These are phyloP conservation scores for Cladosporium sp. DNA, from an alignment of 2,329 filamentous ascomycete genomes.

Conservation along the genomic window DNA sequence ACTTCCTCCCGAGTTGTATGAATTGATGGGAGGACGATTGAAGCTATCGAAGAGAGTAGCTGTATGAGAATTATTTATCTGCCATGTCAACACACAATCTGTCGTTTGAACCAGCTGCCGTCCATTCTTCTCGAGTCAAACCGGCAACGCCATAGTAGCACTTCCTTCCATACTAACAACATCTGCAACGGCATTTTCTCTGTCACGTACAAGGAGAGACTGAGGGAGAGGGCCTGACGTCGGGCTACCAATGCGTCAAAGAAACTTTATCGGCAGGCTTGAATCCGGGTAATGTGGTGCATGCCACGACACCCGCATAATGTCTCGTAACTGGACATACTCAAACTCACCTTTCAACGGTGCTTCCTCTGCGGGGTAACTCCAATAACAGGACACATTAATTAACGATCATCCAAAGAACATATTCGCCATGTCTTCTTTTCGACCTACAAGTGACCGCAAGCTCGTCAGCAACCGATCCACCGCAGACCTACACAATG, in stretches of 20 bases:
- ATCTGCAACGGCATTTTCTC: constrained; percentile 25
- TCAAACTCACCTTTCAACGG: too few species aligned
- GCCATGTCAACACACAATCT: constrained; percentile 50
- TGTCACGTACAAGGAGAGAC: constrained; percentile 29
- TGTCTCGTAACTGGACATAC: constrained; percentile 42
- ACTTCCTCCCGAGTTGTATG: neutral
- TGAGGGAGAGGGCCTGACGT: constrained; percentile 36
- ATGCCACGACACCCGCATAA: constrained; percentile 48
- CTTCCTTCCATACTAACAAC: constrained; percentile 33
- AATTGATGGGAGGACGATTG: neutral
- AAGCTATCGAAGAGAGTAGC: neutral
- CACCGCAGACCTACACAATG: too few species aligned
- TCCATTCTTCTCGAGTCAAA: constrained; percentile 52
- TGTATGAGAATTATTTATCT: too few species aligned
- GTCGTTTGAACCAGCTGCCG: constrained; percentile 52
- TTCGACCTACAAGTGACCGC: too few species aligned
- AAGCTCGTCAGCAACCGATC: too few species aligned
- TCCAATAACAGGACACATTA: too few species aligned
- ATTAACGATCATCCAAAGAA: too few species aligned
- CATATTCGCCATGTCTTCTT: too few species aligned
- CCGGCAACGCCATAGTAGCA: constrained; percentile 36
- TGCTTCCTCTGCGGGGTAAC: too few species aligned
- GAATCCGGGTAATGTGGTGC: constrained; percentile 25
- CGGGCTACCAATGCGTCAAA: constrained; percentile 32
- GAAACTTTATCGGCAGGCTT: constrained; percentile 38